Evolutionary conservation across 2,329 filamentous ascomycete species (phyloP).

Genomic region (Fusarium kyushuense): DNA sequence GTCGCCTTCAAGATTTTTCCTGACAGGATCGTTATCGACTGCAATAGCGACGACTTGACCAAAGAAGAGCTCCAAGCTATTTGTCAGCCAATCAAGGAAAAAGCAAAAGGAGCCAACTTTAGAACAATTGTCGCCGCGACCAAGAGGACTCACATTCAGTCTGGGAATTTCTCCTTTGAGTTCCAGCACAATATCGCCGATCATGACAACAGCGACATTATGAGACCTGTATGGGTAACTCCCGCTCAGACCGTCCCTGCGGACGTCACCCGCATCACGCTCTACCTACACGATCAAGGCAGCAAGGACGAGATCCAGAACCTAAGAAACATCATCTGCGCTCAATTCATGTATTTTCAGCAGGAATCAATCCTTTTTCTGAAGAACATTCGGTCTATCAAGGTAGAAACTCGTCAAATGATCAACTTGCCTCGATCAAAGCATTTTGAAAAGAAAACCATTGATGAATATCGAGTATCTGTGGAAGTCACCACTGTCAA

Average conservation of each 20-base stretch:
- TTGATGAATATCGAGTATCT: conserved; percentile 1
- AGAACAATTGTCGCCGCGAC: conserved; percentile 31
- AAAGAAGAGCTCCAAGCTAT: conserved; percentile 22
- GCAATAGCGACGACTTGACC: conserved; percentile 29
- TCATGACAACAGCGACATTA: conserved; percentile 1
- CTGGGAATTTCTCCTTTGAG: conserved; percentile 31
- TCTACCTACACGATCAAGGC: conserved; percentile 25
- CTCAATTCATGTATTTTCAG: conserved; percentile 10
- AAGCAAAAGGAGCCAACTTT: conserved; percentile 28
- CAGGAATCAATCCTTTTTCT: conserved; percentile 24
- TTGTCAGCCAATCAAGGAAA: conserved; percentile 5
- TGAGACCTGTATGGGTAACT: conserved; percentile 30
- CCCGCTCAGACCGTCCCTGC: neutral
- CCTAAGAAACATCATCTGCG: neutral
- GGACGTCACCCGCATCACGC: conserved; percentile 22
- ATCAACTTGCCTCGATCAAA: neutral
- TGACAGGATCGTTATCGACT: conserved; percentile 21
- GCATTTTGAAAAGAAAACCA: neutral
- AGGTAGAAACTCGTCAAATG: neutral
- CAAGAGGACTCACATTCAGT: conserved; percentile 34
- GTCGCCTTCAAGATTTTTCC: conserved; percentile 25
- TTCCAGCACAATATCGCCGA: conserved; percentile 16
- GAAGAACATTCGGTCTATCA: neutral
- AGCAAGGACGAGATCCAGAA: neutral
- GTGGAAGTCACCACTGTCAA: neutral